Evolutionary conservation across 1,139 yeast genomes (phyloP).

Genomic region (Ashbya aceris): DNA sequence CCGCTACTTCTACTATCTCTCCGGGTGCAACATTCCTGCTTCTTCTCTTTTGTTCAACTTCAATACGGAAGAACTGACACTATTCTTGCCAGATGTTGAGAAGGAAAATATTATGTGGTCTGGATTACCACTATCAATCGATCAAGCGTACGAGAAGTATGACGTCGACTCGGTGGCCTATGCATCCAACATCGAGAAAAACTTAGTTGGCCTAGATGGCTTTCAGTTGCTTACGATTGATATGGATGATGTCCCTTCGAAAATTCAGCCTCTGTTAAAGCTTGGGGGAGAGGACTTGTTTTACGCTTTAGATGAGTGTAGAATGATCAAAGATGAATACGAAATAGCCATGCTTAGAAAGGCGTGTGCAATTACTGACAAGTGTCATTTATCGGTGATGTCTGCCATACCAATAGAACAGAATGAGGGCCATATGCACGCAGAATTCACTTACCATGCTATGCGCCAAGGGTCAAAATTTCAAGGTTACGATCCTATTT

Average conservation of each 20-base stretch:
- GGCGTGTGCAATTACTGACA: slow-evolving; percentile 79
- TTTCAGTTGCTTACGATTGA: slow-evolving; percentile 34
- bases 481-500: slow-evolving; percentile 88
- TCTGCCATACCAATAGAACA: slow-evolving; percentile 80
- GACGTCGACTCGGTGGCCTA: slow-evolving; percentile 80
- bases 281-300: slow-evolving; percentile 44
- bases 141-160: slow-evolving; percentile 52
- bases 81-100: slow-evolving; percentile 77
- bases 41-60: slow-evolving; percentile 57
- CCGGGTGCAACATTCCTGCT: slow-evolving; percentile 82
- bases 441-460: slow-evolving; percentile 90
- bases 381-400: slow-evolving; percentile 87
- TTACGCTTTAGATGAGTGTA: slow-evolving; percentile 76
- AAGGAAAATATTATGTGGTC: slow-evolving; percentile 94
- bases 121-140: slow-evolving; percentile 68
- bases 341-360: slow-evolving; percentile 69
- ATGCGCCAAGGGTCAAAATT: slow-evolving; percentile 86
- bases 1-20: slow-evolving; percentile 76
- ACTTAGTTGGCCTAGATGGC: slow-evolving; percentile 24
- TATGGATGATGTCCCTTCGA: slow-evolving; percentile 24
- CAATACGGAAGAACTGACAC: slow-evolving; percentile 44
- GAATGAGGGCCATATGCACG: slow-evolving; percentile 87
- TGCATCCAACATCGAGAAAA: slow-evolving; percentile 37
- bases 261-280: slow-evolving; percentile 32
- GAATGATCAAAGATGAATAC: slow-evolving; percentile 73